Percentiles rank a stretch among this genome's conserved stretches.
Conservation (phyloP, 257 asterid species). For the Solanum neorickii region DNA sequence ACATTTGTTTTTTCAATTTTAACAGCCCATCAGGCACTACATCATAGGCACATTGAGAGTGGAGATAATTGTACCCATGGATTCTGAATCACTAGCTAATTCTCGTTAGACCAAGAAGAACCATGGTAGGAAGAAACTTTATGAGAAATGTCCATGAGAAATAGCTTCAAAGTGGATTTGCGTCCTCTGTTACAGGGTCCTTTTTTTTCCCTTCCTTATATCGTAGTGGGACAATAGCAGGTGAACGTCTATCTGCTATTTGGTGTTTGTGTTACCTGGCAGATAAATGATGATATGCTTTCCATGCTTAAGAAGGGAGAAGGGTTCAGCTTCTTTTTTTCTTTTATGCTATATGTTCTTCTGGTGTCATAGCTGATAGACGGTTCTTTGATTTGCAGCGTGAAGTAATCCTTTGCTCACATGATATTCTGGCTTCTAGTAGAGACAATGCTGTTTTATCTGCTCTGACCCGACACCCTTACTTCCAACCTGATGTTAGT, state of each 20-base stretch:
- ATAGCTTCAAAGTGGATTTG: not conserved
- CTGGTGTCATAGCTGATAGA: not conserved
- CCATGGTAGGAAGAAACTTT: not conserved
- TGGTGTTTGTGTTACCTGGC: not conserved
- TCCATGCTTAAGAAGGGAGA: not conserved
- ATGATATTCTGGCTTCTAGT: constrained; percentile 66
- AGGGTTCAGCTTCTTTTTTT: not conserved
- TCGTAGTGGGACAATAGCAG: not conserved
- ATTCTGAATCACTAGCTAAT: not conserved
- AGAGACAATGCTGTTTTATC: constrained; percentile 61
- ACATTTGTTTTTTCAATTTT: not conserved
- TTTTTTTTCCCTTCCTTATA: not conserved
- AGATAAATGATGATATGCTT: not conserved
- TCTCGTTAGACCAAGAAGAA: not conserved
- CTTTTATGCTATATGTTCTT: not conserved
- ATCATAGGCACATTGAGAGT: not conserved
- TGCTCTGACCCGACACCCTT: constrained; percentile 65
- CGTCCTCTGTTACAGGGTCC: not conserved
- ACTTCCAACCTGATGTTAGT: constrained; percentile 73
- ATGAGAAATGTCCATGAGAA: not conserved
- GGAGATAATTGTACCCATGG: not conserved
- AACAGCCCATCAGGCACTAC: not conserved
- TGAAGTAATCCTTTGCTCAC: constrained; percentile 87
- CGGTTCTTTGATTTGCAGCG: constrained; percentile 49
- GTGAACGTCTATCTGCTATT: not conserved